phyloP scores from a whole-genome alignment of 768 basidiomycete genomes.

The Chiua virens region DNA sequence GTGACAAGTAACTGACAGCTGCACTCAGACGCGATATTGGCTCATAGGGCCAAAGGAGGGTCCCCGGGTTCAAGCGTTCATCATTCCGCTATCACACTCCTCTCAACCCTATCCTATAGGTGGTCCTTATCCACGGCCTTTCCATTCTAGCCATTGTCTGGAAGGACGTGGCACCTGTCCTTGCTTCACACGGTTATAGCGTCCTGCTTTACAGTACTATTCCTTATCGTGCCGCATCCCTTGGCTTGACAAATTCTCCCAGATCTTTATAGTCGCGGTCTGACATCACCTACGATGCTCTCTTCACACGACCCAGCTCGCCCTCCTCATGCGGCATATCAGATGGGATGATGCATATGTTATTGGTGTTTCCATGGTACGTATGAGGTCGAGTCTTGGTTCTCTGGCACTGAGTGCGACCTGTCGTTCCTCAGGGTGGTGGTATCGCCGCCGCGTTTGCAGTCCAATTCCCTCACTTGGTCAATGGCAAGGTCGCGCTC shows the following conservation, averaged over 20 bases:
- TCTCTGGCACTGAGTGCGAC: constrained; percentile 7
- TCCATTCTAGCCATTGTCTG: constrained; percentile 76
- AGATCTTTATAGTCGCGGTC: constrained; percentile 84
- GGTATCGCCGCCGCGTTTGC: constrained; percentile 71
- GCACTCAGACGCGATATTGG: constrained; percentile 71
- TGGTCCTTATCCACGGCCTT: constrained; percentile 76
- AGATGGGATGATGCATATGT: constrained; percentile 67
- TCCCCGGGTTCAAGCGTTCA: constrained; percentile 47
- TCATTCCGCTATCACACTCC: constrained; percentile 2
- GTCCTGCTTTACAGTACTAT: constrained; percentile 71
- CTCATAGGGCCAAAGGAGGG: constrained; percentile 69
- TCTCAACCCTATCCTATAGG: constrained; percentile 36
- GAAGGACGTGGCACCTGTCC: constrained; percentile 68
- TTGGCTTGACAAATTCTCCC: constrained; percentile 1
- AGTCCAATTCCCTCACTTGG: constrained; percentile 68
- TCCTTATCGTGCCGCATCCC: neutral
- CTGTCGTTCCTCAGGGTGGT: constrained; percentile 53
- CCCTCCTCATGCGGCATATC: constrained; percentile 76
- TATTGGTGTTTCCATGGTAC: constrained; percentile 76
- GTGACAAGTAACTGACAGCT: neutral
- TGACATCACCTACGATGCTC: constrained; percentile 62
- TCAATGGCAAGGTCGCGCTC: constrained; percentile 62
- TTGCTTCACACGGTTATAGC: constrained; percentile 64
- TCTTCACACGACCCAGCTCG: constrained; percentile 76
- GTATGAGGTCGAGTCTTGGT: neutral